phyloP scores from a whole-genome alignment of 2,329 filamentous ascomycete genomes.

The Gaeumannomyces tritici region DNA sequence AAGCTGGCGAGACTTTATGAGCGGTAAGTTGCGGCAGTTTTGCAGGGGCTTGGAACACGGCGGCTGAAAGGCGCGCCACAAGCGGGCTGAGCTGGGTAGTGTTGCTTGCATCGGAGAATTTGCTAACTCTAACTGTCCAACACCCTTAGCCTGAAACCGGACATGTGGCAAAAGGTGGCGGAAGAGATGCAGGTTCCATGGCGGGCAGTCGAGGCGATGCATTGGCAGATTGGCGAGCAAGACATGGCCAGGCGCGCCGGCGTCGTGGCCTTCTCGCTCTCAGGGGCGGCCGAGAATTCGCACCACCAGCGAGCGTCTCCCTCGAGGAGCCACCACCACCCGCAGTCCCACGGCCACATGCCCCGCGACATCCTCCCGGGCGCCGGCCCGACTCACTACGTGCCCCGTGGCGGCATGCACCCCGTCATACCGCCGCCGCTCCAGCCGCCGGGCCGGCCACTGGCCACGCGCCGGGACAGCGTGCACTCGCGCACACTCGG shows the following conservation, averaged over 20 bases:
- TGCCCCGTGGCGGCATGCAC: constrained; percentile 16
- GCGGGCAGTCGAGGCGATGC: constrained; percentile 94
- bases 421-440: constrained; percentile 6
- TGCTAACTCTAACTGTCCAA: background rate
- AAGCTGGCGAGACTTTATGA: constrained; percentile 92
- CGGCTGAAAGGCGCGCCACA: background rate
- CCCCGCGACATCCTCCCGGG: constrained; percentile 29
- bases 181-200: constrained; percentile 93
- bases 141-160: constrained; percentile 76
- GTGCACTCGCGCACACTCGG: constrained; percentile 22
- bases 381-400: constrained; percentile 32
- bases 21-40: constrained; percentile 52
- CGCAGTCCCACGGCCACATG: constrained; percentile 35
- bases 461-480: constrained; percentile 29
- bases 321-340: constrained; percentile 30
- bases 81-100: background rate
- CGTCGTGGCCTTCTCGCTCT: constrained; percentile 72
- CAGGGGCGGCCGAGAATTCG: constrained; percentile 12
- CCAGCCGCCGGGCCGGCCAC: constrained; percentile 10
- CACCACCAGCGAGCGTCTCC: constrained; percentile 24
- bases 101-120: background rate
- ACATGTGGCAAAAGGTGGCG: constrained; percentile 96
- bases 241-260: constrained; percentile 93
- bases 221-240: constrained; percentile 88
- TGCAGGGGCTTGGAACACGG: background rate